Evolutionary conservation across 805 yeast species (phyloP).

Genomic region (Metschnikowia kunwiensis): DNA sequence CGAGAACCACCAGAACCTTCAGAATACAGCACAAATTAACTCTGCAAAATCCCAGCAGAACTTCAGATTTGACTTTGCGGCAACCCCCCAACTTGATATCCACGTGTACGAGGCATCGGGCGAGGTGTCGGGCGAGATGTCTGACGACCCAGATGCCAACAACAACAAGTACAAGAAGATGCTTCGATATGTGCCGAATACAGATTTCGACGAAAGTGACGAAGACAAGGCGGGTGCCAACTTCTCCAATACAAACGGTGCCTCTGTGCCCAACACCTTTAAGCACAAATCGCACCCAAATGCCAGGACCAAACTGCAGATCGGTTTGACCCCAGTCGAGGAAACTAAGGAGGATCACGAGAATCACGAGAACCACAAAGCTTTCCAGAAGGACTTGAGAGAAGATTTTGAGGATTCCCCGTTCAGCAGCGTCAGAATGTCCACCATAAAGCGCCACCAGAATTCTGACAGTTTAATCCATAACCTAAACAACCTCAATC

Average conservation of each 20-base stretch:
- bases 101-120: slow-evolving; percentile 1
- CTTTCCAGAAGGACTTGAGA: neutral
- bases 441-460: neutral
- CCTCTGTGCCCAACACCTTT: slow-evolving; percentile 43
- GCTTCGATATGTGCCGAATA: slow-evolving; percentile 33
- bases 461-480: neutral
- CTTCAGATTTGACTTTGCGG: slow-evolving; percentile 6
- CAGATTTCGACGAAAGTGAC: slow-evolving; percentile 25
- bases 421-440: neutral
- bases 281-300: slow-evolving; percentile 45
- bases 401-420: neutral
- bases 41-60: neutral
- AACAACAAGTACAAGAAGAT: slow-evolving; percentile 27
- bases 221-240: slow-evolving; percentile 21
- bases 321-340: slow-evolving; percentile 20
- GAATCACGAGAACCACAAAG: slow-evolving; percentile 1
- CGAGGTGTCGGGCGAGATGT: too few species aligned
- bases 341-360: slow-evolving; percentile 7
- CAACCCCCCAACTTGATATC: slow-evolving; percentile 15
- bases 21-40: neutral
- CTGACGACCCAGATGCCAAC: slow-evolving; percentile 1
- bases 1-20: too few species aligned
- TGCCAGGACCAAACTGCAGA: slow-evolving; percentile 37
- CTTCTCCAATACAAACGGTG: slow-evolving; percentile 15
- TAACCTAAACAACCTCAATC: neutral